Base-by-base conservation (phyloP, 2,329 filamentous ascomycete species). In the Magnaporthiopsis incrustans region DNA sequence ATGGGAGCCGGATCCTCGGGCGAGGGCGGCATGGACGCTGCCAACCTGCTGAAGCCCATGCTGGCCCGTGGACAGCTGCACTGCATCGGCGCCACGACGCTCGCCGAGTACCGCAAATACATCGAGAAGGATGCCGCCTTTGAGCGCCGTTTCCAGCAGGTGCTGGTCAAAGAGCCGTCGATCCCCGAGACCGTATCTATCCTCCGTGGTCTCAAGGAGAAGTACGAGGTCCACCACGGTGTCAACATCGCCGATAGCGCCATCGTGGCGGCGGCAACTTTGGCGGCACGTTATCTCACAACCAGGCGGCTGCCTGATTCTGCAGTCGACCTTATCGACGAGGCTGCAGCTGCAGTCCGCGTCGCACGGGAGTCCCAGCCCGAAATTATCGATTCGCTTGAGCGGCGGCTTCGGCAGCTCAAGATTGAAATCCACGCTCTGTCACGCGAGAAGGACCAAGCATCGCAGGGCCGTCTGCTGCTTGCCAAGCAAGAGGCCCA, bases 111-210 rank as follows among this genome's bases (percentile, higher is more conserved):
- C 78, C 67, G 67, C 61, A 99, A 99, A 77, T 98, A 99, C 77
- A 97, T 99, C 68, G 95, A 99, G 77, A 99, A 99, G 78, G 95
- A 99, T 72, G 90, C 92, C 59, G 95, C 95, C 60, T 99, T 99
- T 74, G 95, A 99, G 78, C 91, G 95, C 77, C 91, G 95, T 76
- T 99, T 99, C 84, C 95, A 99, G 76, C 95, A 99, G 77, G 95
- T 99, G 56, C 78, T 99, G 59, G 94, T 98, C 75, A 97, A 97
- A 79, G 95, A 99, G 74, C 95, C 95, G 2, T 83, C 86, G 7
- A 88, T 98, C 61, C 77, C 86, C 1, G 95, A 99, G 78, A 98
- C 95, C 18, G 86, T 99, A 67, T 99, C 95, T 27, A 99, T 99
- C 72, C 88, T 99, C n/a, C 91, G 95, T 82, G 95, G 95, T 73